These are phyloP conservation scores for Colletotrichum noveboracense DNA, from an alignment of 2,329 filamentous ascomycete genomes.

Conservation along the genomic window DNA sequence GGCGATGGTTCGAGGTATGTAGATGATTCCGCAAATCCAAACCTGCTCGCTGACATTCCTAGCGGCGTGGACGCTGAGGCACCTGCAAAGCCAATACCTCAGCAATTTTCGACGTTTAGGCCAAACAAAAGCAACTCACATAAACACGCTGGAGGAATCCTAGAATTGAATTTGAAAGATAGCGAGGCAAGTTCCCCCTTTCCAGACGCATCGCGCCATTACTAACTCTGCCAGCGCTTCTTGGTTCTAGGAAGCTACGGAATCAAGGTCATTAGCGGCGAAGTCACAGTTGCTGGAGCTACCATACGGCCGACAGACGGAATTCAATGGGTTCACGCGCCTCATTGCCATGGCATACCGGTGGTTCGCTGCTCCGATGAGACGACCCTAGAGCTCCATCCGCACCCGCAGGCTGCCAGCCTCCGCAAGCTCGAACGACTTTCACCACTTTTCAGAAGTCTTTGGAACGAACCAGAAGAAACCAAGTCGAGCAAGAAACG, in stretches of 20 bases:
- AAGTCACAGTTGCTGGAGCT: slow-evolving; percentile 70
- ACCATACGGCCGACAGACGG: slow-evolving; percentile 55
- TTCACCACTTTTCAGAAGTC: slow-evolving; percentile 68
- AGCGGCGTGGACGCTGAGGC: neutral
- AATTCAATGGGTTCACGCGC: slow-evolving; percentile 65
- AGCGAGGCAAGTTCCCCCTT: slow-evolving; percentile 47
- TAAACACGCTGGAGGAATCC: slow-evolving; percentile 39
- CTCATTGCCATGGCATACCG: slow-evolving; percentile 73
- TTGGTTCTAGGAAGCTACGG: slow-evolving; percentile 73
- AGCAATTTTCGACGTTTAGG: slow-evolving; percentile 51
- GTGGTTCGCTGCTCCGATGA: slow-evolving; percentile 62
- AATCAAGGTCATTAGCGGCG: slow-evolving; percentile 64
- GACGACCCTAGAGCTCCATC: slow-evolving; percentile 58
- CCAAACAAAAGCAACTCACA: slow-evolving; percentile 49
- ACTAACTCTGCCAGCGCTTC: slow-evolving; percentile 54
- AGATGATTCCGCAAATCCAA: neutral
- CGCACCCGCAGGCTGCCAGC: slow-evolving; percentile 53
- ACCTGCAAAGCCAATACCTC: neutral
- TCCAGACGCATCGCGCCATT: neutral
- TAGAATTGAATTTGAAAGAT: slow-evolving; percentile 49
- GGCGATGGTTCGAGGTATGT: neutral
- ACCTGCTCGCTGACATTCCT: neutral
- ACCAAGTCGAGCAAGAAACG: slow-evolving; percentile 24
- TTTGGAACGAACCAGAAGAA: slow-evolving; percentile 63
- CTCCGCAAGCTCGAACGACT: slow-evolving; percentile 62